Evolutionary conservation across 352 stramenopile species (phyloP).

Genomic region (Elongisporangium undulatum): DNA sequence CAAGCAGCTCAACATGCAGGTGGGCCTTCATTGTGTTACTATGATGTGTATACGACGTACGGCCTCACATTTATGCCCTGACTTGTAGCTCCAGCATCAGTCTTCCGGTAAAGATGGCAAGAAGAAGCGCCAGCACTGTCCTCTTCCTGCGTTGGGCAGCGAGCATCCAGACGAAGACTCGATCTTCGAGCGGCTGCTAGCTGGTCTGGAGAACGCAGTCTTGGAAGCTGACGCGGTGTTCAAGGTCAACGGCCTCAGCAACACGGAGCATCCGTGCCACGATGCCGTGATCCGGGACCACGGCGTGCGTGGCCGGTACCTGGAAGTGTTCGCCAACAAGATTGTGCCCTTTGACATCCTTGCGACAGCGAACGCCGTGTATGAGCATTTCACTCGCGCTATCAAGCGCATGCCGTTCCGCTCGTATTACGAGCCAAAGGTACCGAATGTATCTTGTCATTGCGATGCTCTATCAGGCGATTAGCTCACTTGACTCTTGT

Average conservation of each 20-base stretch:
- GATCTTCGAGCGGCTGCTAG: slow-evolving; percentile 22
- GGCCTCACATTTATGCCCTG: too few relatives aligned
- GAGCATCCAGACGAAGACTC: background rate
- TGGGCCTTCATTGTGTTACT: too few relatives aligned
- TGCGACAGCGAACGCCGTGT: slow-evolving; percentile 18
- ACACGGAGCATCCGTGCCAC: slow-evolving; percentile 15
- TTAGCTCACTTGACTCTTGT: background rate
- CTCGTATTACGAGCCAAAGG: background rate
- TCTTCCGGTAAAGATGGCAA: background rate
- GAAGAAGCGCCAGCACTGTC: background rate
- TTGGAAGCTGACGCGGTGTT: slow-evolving; percentile 21
- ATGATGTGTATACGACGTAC: too few relatives aligned
- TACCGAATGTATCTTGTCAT: slow-evolving; percentile 6
- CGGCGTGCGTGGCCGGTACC: slow-evolving; percentile 19
- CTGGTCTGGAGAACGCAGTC: slow-evolving; percentile 24
- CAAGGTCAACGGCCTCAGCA: slow-evolving; percentile 19
- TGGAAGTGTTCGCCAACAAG: slow-evolving; percentile 32
- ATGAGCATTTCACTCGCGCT: slow-evolving; percentile 20
- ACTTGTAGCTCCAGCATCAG: background rate
- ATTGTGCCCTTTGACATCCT: slow-evolving; percentile 23
- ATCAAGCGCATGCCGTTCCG: slow-evolving; percentile 3
- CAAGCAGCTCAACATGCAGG: background rate
- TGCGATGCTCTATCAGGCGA: background rate
- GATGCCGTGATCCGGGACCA: slow-evolving; percentile 24
- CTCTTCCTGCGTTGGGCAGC: background rate